phyloP scores from a whole-genome alignment of 2,329 filamentous ascomycete species.

The Fusarium sp. region DNA sequence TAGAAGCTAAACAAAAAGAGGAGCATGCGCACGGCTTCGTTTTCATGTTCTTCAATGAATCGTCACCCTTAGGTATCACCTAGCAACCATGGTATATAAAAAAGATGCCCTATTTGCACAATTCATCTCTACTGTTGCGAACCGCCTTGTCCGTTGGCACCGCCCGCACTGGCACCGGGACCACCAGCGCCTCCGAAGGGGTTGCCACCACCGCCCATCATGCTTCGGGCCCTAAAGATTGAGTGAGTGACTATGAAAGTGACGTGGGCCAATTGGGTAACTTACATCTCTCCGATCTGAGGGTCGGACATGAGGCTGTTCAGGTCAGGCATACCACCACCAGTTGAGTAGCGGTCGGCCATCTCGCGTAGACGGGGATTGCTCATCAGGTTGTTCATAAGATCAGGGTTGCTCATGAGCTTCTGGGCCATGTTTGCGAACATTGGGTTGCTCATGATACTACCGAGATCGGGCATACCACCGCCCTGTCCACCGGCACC shows the following conservation, averaged over 20 bases:
- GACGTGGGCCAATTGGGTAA: constrained; percentile 33
- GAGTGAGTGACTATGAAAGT: not conserved
- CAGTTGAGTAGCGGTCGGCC: constrained; percentile 79
- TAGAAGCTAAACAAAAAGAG: constrained; percentile 17
- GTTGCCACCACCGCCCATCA: constrained; percentile 52
- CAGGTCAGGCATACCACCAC: constrained; percentile 90
- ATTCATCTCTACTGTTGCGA: constrained; percentile 34
- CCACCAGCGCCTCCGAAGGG: constrained; percentile 42
- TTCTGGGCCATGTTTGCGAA: constrained; percentile 97
- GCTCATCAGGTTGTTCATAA: constrained; percentile 91
- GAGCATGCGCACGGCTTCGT: constrained; percentile 17
- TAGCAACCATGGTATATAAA: constrained; percentile 36
- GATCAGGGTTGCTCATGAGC: constrained; percentile 94
- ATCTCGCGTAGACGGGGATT: constrained; percentile 90
- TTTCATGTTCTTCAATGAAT: constrained; percentile 35
- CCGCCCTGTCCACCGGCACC: constrained; percentile 69
- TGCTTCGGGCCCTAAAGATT: constrained; percentile 53
- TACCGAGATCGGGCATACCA: constrained; percentile 86
- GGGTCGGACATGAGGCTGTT: constrained; percentile 89
- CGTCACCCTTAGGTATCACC: constrained; percentile 17
- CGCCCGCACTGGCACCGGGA: not conserved
- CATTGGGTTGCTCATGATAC: constrained; percentile 98
- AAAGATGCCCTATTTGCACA: constrained; percentile 20
- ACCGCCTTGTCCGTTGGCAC: constrained; percentile 34
- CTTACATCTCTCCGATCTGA: constrained; percentile 90